Evolutionary conservation across 768 basidiomycete genomes (phyloP).

Genomic region (Termitomyces sp.): DNA sequence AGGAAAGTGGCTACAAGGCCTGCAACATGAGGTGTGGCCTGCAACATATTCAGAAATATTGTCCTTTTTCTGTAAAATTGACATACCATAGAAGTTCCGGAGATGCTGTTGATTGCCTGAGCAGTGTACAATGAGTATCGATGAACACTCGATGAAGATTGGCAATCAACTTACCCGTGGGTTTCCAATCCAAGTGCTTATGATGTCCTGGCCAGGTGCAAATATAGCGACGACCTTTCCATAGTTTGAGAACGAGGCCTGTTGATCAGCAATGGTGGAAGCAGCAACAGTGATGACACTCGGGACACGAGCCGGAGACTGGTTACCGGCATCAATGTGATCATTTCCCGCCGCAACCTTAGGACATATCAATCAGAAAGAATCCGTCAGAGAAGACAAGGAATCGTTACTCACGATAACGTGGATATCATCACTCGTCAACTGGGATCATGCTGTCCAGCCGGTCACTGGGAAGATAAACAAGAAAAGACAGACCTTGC

Average conservation of each 20-base stretch:
- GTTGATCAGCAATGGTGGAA: not conserved
- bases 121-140: not conserved
- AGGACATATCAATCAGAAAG: no score
- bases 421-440: not conserved
- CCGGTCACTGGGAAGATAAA: not conserved
- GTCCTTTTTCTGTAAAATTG: not conserved
- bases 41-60: no score
- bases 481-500: not conserved
- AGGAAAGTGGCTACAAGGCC: no score
- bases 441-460: not conserved
- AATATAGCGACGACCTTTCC: not conserved
- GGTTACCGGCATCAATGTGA: not conserved
- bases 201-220: not conserved
- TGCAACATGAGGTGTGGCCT: no score
- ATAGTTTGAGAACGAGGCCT: not conserved
- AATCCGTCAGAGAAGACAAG: not conserved
- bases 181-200: not conserved
- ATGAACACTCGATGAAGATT: not conserved
- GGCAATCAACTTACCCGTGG: not conserved
- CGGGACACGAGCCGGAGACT: not conserved
- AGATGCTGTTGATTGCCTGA: not conserved
- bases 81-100: not conserved
- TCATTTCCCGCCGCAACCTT: not conserved
- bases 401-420: not conserved
- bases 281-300: not conserved